These are phyloP conservation scores for Protostelium mycophagum DNA, from an alignment of 78 protist species.

Conservation along the genomic window DNA sequence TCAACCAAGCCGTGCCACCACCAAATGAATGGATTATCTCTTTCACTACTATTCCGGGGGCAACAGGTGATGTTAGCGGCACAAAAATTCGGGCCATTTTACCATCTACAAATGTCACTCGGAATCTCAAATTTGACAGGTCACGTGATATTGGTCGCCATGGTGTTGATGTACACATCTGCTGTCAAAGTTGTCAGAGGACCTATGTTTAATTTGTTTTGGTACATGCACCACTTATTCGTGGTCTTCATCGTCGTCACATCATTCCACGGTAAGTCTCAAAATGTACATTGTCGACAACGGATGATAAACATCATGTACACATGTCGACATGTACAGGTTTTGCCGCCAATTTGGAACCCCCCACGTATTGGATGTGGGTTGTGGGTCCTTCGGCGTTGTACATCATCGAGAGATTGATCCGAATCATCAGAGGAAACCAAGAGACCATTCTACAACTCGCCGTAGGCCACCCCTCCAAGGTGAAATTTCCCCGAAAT, in stretches of 20 bases:
- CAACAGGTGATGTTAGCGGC: no score
- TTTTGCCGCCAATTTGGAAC: conserved; percentile 25
- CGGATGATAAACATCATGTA: not conserved
- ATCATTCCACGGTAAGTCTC: conserved; percentile 64
- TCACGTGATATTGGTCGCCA: conserved; percentile 40
- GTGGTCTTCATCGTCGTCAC: conserved; percentile 69
- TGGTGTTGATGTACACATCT: conserved; percentile 77
- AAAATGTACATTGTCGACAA: not conserved
- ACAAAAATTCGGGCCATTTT: no score
- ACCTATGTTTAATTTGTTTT: conserved; percentile 79
- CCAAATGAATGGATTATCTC: not conserved
- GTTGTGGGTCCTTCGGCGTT: conserved; percentile 66
- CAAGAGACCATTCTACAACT: conserved; percentile 32
- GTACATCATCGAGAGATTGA: conserved; percentile 71
- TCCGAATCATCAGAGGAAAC: conserved; percentile 43
- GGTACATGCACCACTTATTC: conserved; percentile 91
- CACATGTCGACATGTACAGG: not conserved
- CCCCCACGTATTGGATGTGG: conserved; percentile 76
- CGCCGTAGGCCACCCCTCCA: not conserved
- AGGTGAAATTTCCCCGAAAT: not conserved
- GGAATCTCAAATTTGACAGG: conserved; percentile 81
- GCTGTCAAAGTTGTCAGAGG: conserved; percentile 63
- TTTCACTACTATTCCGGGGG: not conserved
- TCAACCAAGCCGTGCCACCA: not conserved
- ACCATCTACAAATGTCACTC: no score